These are phyloP conservation scores for Dalbergia cultrata DNA, from an alignment of 306 rosid species.

Conservation along the genomic window DNA sequence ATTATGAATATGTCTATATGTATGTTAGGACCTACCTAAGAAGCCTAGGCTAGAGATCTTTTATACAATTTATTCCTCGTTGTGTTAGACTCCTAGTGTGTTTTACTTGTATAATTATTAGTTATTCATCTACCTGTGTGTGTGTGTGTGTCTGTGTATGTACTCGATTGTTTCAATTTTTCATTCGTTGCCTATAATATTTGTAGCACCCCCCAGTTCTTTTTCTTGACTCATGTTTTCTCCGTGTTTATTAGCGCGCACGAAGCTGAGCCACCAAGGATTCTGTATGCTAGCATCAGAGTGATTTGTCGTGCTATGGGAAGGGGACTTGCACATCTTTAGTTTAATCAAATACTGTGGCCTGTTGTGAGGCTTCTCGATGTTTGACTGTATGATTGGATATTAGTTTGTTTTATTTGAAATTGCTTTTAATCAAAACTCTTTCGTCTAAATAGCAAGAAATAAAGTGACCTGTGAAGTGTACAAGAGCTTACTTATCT, in stretches of 20 bases:
- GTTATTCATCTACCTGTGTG: slow-evolving; percentile 1
- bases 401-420: no score
- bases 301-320: slow-evolving; percentile 1
- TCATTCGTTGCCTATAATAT: not conserved
- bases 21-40: slow-evolving; percentile 1
- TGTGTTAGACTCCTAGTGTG: slow-evolving; percentile 14
- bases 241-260: not conserved
- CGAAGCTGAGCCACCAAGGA: not conserved
- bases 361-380: no score
- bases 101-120: slow-evolving; percentile 3
- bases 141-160: not conserved
- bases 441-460: no score
- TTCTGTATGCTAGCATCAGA: not conserved
- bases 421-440: no score
- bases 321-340: not conserved
- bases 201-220: not conserved
- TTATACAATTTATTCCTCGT: slow-evolving; percentile 14
- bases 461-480: no score
- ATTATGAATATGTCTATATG: slow-evolving; percentile 47
- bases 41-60: slow-evolving; percentile 5
- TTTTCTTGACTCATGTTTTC: not conserved
- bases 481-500: no score
- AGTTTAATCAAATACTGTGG: no score
- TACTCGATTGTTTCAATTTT: slow-evolving; percentile 1
- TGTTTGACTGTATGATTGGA: no score